These are phyloP conservation scores for Dissophora globulifera DNA, from an alignment of 192 early-diverging fungal genomes.

Conservation along the genomic window DNA sequence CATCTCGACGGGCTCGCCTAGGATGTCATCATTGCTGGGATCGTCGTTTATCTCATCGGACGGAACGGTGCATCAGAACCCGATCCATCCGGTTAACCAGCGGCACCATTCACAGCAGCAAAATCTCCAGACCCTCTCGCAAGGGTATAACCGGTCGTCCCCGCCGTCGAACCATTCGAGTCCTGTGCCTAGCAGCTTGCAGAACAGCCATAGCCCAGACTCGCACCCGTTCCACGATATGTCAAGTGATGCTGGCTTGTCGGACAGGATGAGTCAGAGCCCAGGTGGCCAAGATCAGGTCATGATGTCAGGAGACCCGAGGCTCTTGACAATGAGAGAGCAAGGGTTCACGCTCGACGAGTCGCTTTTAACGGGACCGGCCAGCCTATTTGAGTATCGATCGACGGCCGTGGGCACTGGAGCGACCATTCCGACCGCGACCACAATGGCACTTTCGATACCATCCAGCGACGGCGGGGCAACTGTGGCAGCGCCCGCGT, in stretches of 20 bases:
- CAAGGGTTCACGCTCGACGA: constrained; percentile 2
- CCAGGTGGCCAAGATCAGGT: background rate
- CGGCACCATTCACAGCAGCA: constrained; percentile 5
- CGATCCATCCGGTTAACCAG: constrained; percentile 24
- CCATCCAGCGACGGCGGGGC: too few relatives aligned
- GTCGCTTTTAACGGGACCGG: constrained; percentile 3
- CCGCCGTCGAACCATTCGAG: constrained; percentile 29
- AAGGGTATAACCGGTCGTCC: too few relatives aligned
- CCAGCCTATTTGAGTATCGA: background rate
- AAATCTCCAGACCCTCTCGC: background rate
- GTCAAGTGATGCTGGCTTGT: background rate
- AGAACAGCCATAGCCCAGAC: constrained; percentile 31
- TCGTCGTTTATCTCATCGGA: constrained; percentile 41
- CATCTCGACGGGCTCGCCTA: constrained; percentile 23
- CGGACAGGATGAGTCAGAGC: background rate
- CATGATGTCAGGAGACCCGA: background rate
- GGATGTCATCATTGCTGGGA: constrained; percentile 43
- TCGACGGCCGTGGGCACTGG: too few relatives aligned
- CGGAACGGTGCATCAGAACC: constrained; percentile 26
- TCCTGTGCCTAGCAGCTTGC: constrained; percentile 18
- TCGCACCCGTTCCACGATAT: constrained; percentile 11
- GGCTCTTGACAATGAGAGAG: background rate
- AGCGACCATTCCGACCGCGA: too few relatives aligned
- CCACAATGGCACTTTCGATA: too few relatives aligned
- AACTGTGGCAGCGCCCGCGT: too few relatives aligned